phyloP scores from a whole-genome alignment of 768 basidiomycete species.

The Holtermannia corniformis region DNA sequence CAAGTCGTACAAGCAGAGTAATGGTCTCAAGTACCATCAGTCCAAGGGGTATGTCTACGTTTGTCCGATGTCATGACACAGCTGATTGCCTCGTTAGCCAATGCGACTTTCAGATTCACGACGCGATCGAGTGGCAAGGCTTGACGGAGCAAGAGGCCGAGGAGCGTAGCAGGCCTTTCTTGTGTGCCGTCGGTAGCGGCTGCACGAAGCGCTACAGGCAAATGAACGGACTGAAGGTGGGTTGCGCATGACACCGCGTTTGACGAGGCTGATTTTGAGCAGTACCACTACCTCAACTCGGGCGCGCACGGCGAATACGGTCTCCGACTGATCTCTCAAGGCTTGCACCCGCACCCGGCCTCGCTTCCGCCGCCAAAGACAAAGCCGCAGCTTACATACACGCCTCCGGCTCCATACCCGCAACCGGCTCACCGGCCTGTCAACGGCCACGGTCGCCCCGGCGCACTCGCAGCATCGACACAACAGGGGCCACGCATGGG shows the following conservation, averaged over 20 bases:
- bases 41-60: slow-evolving; percentile 26
- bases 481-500: slow-evolving; percentile 7
- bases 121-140: slow-evolving; percentile 50
- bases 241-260: slow-evolving; percentile 4
- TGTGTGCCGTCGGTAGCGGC: slow-evolving; percentile 65
- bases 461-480: slow-evolving; percentile 3
- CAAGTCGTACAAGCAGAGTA: slow-evolving; percentile 93
- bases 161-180: slow-evolving; percentile 68
- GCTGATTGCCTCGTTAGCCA: slow-evolving; percentile 46
- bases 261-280: slow-evolving; percentile 40
- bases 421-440: background rate
- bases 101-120: slow-evolving; percentile 86
- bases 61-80: background rate
- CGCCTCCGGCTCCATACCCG: slow-evolving; percentile 1
- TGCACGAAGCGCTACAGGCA: slow-evolving; percentile 80
- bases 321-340: slow-evolving; percentile 62
- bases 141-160: slow-evolving; percentile 68
- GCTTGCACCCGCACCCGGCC: slow-evolving; percentile 42
- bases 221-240: slow-evolving; percentile 72
- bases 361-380: slow-evolving; percentile 10
- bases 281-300: slow-evolving; percentile 91
- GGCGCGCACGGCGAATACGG: slow-evolving; percentile 91
- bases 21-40: slow-evolving; percentile 61
- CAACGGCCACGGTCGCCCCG: background rate
- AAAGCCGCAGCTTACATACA: slow-evolving; percentile 3